These are phyloP conservation scores for Macrophomina phaseolina DNA, from an alignment of 2,329 filamentous ascomycete species.

Conservation along the genomic window DNA sequence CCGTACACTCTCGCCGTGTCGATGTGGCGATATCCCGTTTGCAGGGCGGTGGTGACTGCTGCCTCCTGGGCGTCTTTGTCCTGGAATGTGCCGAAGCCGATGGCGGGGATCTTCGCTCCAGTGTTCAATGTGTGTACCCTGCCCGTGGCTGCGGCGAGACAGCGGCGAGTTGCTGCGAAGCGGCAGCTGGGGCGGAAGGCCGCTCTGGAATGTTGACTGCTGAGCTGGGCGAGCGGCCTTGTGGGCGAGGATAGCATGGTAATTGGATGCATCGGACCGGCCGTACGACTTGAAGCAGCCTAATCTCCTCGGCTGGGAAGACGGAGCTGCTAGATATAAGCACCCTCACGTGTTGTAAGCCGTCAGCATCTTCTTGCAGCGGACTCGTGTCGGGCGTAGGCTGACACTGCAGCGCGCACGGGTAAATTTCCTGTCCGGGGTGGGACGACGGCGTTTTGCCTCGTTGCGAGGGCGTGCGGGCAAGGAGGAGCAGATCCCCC, in stretches of 20 bases:
- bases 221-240: background rate
- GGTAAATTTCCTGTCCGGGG: background rate
- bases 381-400: background rate
- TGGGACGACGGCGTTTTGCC: background rate
- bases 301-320: too few species aligned
- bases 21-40: slow-evolving; percentile 42
- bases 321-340: background rate
- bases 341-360: background rate
- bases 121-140: slow-evolving; percentile 17
- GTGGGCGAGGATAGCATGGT: background rate
- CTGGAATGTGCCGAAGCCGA: slow-evolving; percentile 44
- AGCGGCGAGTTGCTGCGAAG: slow-evolving; percentile 34
- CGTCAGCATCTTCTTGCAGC: background rate
- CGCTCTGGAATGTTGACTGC: background rate
- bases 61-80: slow-evolving; percentile 38
- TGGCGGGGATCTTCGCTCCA: slow-evolving; percentile 18
- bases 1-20: slow-evolving; percentile 46
- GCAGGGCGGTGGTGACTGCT: slow-evolving; percentile 50
- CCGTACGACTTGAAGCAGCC: background rate
- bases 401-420: background rate
- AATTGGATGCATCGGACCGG: background rate
- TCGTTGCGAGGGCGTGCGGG: slow-evolving; percentile 8
- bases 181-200: too few species aligned
- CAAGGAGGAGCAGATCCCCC: background rate
- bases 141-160: slow-evolving; percentile 39